Conservation (phyloP, 1,284 basidiomycete species). For the Ustilago cynodontis region DNA sequence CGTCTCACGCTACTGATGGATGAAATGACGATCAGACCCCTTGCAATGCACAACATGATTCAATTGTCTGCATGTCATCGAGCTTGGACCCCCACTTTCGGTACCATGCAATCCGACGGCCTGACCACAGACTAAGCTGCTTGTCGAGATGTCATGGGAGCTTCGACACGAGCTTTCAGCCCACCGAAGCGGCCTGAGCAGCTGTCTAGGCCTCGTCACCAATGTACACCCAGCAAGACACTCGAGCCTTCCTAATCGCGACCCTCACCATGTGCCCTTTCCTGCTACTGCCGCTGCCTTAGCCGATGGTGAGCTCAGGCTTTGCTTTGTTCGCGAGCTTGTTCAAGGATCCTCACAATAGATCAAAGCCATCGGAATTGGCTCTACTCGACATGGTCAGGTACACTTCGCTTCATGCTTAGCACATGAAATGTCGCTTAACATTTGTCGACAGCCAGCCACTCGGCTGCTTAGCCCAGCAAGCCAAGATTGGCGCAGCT, state of each 20-base stretch:
- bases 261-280: background rate
- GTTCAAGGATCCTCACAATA: background rate
- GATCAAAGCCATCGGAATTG: background rate
- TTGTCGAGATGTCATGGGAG: background rate
- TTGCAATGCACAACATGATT: conserved; percentile 2
- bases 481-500: background rate
- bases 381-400: background rate
- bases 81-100: conserved; percentile 5
- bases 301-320: background rate
- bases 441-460: background rate
- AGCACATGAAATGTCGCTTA: background rate
- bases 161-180: background rate
- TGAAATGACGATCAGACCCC: conserved; percentile 3
- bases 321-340: background rate
- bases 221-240: background rate
- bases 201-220: background rate
- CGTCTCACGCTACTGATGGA: background rate
- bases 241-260: background rate
- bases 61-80: background rate
- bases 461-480: background rate
- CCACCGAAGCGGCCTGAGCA: too few relatives aligned
- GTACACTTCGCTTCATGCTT: background rate
- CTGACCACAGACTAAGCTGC: background rate
- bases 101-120: background rate
- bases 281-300: background rate